A percentile compares a stretch with the other conserved stretches of the same genome.
These are phyloP conservation scores for Pseudogymnoascus verrucosus DNA, from an alignment of 2,329 filamentous ascomycete genomes.

Conservation along the genomic window DNA sequence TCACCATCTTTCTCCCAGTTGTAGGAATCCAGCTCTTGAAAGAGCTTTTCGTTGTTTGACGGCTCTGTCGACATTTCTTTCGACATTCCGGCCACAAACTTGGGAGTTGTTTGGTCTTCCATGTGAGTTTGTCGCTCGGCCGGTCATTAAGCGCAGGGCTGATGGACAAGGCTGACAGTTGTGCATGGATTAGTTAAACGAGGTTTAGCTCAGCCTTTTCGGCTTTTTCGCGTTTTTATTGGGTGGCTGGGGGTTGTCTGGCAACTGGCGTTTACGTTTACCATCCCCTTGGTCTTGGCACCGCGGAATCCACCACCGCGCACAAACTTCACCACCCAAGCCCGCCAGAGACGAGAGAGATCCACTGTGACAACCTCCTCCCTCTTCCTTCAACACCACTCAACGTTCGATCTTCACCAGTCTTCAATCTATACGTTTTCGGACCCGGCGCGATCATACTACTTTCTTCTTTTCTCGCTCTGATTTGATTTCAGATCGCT, in stretches of 20 bases:
- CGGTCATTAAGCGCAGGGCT: not conserved
- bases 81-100: not conserved
- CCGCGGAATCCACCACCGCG: constrained; percentile 7
- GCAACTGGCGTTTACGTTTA: constrained; percentile 7
- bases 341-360: not conserved
- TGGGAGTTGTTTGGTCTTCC: not conserved
- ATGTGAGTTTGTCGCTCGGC: not conserved
- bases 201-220: not conserved
- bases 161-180: constrained; percentile 10
- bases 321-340: constrained; percentile 2
- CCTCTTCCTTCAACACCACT: not conserved
- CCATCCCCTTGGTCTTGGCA: constrained; percentile 1
- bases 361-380: not conserved
- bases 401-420: constrained; percentile 2
- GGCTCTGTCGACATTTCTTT: constrained; percentile 1
- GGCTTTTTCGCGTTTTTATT: not conserved
- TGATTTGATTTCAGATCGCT: constrained; percentile 7
- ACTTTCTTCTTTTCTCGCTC: constrained; percentile 1
- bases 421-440: not conserved
- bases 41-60: constrained; percentile 36
- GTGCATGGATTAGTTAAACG: not conserved
- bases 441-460: not conserved
- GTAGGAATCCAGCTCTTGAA: constrained; percentile 56
- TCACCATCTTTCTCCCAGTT: constrained; percentile 59
- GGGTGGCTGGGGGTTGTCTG: constrained; percentile 1